These are phyloP conservation scores for Polyrhizophydium stewartii DNA, from an alignment of 371 early-diverging fungal genomes.

Conservation along the genomic window DNA sequence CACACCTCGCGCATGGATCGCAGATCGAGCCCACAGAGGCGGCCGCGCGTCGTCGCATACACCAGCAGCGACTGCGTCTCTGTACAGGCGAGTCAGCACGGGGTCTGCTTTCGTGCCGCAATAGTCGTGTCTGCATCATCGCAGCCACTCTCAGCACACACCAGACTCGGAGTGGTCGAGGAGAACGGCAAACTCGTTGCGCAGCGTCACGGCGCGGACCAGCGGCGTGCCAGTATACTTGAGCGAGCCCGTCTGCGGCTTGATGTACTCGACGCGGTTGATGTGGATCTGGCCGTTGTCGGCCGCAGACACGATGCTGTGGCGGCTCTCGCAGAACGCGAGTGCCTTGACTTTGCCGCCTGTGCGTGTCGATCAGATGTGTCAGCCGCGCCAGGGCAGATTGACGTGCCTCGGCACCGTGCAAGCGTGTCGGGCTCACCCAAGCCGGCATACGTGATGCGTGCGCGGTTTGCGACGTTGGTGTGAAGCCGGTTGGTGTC, in stretches of 20 bases:
- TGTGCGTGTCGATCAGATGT: too few species aligned
- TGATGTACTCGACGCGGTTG: constrained; percentile 45
- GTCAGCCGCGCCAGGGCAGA: too few species aligned
- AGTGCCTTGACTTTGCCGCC: constrained; percentile 75
- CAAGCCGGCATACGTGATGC: constrained; percentile 67
- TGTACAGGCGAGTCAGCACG: constrained; percentile 36
- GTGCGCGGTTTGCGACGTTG: constrained; percentile 76
- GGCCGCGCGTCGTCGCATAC: constrained; percentile 73
- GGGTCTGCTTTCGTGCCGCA: too few species aligned
- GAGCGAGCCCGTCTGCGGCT: constrained; percentile 2
- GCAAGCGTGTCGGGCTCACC: constrained; percentile 42
- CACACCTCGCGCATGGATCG: constrained; percentile 67
- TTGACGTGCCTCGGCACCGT: background rate
- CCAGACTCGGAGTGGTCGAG: constrained; percentile 73
- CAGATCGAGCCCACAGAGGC: constrained; percentile 69
- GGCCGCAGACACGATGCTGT: constrained; percentile 79
- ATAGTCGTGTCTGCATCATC: too few species aligned
- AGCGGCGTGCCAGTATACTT: constrained; percentile 23
- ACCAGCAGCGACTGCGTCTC: constrained; percentile 71
- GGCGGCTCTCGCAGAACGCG: constrained; percentile 72
- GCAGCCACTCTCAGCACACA: too few species aligned
- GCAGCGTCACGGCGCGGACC: constrained; percentile 11
- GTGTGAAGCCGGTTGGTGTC: constrained; percentile 67
- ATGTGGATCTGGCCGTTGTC: constrained; percentile 82
- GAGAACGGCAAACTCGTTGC: constrained; percentile 60